phyloP scores from a whole-genome alignment of 345 rosid genomes.

The Aquilaria malaccensis region DNA sequence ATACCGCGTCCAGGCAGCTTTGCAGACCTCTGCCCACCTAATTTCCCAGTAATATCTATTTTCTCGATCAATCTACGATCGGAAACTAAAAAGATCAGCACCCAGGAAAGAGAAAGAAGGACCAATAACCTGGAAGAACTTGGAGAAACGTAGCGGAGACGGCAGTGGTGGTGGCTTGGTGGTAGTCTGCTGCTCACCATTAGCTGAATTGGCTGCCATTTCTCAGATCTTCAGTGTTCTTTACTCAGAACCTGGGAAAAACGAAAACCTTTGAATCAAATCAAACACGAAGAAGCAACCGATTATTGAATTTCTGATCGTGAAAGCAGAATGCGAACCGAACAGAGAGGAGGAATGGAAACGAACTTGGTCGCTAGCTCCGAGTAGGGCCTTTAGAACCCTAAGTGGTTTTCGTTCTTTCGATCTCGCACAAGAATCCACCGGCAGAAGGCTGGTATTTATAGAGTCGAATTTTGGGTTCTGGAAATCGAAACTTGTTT shows the following conservation, averaged over 20 bases:
- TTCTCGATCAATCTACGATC: no score
- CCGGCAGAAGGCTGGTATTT: constrained; percentile 29
- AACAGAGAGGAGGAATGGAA: not conserved
- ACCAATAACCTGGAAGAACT: constrained; percentile 66
- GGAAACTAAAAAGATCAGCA: no score
- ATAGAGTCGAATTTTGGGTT: constrained; percentile 20
- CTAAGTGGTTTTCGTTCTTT: constrained; percentile 8
- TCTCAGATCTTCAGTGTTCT: constrained; percentile 23
- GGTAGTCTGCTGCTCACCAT: constrained; percentile 45
- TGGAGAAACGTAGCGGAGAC: constrained; percentile 81
- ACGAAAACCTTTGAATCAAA: not conserved
- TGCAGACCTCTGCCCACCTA: no score
- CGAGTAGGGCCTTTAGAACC: constrained; percentile 7
- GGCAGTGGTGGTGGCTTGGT: constrained; percentile 84
- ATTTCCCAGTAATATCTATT: no score
- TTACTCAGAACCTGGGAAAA: constrained; percentile 3
- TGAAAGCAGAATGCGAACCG: not conserved
- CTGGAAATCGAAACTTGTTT: constrained; percentile 16
- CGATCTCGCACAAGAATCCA: constrained; percentile 15
- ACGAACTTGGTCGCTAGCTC: constrained; percentile 10
- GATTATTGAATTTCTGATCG: not conserved
- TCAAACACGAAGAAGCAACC: not conserved
- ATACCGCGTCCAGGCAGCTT: no score
- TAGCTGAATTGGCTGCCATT: constrained; percentile 45
- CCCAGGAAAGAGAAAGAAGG: not conserved